Evolutionary conservation across 805 yeast species (phyloP).

Genomic region (Scheffersomyces coipomensis): DNA sequence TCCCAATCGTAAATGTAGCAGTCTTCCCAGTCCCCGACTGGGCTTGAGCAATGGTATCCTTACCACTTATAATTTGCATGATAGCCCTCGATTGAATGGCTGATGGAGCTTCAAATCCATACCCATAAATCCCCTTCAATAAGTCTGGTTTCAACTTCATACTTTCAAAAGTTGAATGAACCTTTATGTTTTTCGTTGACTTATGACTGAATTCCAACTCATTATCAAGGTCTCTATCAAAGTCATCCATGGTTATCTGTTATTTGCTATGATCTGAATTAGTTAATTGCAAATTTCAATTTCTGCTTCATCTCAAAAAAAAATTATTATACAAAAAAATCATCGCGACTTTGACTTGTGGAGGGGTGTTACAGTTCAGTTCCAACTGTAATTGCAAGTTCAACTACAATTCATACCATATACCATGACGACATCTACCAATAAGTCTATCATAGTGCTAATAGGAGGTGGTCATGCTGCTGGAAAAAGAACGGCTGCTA

Average conservation of each 20-base stretch:
- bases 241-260: constrained; percentile 54
- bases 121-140: constrained; percentile 65
- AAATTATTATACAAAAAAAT: too few species aligned
- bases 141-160: constrained; percentile 41
- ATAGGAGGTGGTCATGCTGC: constrained; percentile 66
- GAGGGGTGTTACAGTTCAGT: too few species aligned
- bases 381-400: too few species aligned
- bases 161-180: constrained; percentile 47
- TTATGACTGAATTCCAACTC: constrained; percentile 44
- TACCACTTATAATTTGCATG: constrained; percentile 88
- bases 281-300: too few species aligned
- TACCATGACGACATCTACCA: constrained; percentile 1
- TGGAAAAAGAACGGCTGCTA: constrained; percentile 46
- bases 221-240: constrained; percentile 59
- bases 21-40: constrained; percentile 99
- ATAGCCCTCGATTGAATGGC: constrained; percentile 98
- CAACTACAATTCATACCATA: neutral
- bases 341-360: too few species aligned
- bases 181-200: constrained; percentile 52
- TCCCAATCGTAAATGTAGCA: constrained; percentile 94
- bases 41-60: constrained; percentile 97
- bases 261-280: too few species aligned
- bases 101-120: constrained; percentile 95
- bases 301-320: too few species aligned
- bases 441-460: constrained; percentile 35